Conservation (phyloP, 1,284 basidiomycete species). For the Leccinum pachyderme region DNA sequence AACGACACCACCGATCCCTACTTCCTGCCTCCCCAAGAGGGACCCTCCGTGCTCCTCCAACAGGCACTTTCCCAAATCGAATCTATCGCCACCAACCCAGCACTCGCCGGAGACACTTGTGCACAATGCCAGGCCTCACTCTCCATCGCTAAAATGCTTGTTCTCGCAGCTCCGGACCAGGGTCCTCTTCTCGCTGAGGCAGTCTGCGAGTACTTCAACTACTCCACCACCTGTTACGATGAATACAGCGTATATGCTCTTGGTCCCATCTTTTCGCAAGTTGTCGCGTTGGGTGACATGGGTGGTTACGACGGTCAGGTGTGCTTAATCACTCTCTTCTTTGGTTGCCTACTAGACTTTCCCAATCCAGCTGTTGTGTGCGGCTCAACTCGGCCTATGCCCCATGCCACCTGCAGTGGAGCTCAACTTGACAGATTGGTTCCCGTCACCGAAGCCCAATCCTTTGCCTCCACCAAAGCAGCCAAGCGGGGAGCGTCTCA, state of each 20-base stretch:
- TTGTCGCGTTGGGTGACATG: slow-evolving; percentile 60
- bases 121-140: slow-evolving; percentile 61
- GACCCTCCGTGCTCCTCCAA: slow-evolving; percentile 43
- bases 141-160: slow-evolving; percentile 61
- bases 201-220: slow-evolving; percentile 59
- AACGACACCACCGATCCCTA: slow-evolving; percentile 63
- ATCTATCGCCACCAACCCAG: slow-evolving; percentile 48
- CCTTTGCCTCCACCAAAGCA: slow-evolving; percentile 54
- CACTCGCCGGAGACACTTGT: slow-evolving; percentile 51
- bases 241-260: slow-evolving; percentile 46
- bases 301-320: slow-evolving; percentile 70
- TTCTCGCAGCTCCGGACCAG: slow-evolving; percentile 57
- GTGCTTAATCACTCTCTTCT: slow-evolving; percentile 1
- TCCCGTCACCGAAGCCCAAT: slow-evolving; percentile 64
- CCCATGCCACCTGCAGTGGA: slow-evolving; percentile 49
- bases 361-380: slow-evolving; percentile 46
- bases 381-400: slow-evolving; percentile 48
- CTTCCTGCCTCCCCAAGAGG: slow-evolving; percentile 53
- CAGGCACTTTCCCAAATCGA: slow-evolving; percentile 52
- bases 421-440: slow-evolving; percentile 54
- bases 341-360: not conserved
- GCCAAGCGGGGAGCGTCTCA: slow-evolving; percentile 62
- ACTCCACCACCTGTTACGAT: slow-evolving; percentile 48
- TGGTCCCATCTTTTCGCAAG: slow-evolving; percentile 62
- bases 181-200: slow-evolving; percentile 57